These are phyloP conservation scores for Tolypocladium endophyticum DNA, from an alignment of 2,329 filamentous ascomycete genomes.

Conservation along the genomic window DNA sequence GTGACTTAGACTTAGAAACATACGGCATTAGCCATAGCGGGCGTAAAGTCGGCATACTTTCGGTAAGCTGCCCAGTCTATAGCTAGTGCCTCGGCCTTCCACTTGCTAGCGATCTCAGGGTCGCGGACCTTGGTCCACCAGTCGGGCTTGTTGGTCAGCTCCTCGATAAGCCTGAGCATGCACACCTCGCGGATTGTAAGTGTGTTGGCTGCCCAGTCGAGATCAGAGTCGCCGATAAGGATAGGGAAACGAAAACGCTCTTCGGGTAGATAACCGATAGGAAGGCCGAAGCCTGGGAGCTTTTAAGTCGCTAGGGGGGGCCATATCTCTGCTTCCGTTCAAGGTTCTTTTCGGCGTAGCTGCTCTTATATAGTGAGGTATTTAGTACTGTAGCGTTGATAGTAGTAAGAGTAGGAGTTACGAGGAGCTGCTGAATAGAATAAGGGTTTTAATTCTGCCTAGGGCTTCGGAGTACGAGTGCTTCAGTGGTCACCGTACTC, in stretches of 20 bases:
- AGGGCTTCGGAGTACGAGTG: too few relatives aligned
- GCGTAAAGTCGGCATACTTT: not conserved
- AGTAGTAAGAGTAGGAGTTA: too few relatives aligned
- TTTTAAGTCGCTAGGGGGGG: not conserved
- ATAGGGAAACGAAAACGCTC: conserved; percentile 10
- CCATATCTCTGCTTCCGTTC: too few relatives aligned
- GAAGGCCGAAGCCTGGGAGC: conserved; percentile 16
- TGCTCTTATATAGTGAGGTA: too few relatives aligned
- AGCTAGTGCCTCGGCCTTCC: not conserved
- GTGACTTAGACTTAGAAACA: not conserved
- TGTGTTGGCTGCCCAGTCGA: conserved; percentile 14
- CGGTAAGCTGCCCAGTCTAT: not conserved
- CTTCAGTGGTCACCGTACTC: too few relatives aligned
- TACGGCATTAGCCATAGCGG: not conserved
- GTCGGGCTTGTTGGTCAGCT: conserved; percentile 22
- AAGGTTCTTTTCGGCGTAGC: too few relatives aligned
- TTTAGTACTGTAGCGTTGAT: too few relatives aligned
- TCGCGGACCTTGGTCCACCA: conserved; percentile 22
- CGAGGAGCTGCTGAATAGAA: too few relatives aligned
- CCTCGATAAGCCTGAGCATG: conserved; percentile 20
- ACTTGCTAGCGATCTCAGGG: conserved; percentile 1
- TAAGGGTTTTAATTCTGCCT: too few relatives aligned
- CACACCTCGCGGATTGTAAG: conserved; percentile 18
- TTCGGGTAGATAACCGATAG: conserved; percentile 6
- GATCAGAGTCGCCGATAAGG: conserved; percentile 4